phyloP scores from a whole-genome alignment of 345 rosid species.

The Angophora floribunda region DNA sequence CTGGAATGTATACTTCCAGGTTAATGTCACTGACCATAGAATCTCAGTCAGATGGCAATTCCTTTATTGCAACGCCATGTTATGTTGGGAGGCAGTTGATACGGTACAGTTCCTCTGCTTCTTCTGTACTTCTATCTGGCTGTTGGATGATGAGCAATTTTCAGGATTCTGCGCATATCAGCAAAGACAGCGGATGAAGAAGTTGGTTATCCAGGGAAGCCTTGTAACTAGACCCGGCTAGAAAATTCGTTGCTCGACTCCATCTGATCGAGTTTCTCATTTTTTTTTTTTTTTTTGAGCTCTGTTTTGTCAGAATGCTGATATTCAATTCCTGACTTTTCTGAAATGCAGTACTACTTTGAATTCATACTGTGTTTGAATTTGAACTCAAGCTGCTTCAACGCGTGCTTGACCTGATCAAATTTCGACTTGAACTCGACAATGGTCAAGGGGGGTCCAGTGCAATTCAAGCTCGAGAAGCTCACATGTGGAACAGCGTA shows the following conservation, averaged over 20 bases:
- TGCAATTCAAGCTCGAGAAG: too few relatives aligned
- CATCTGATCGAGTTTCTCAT: background rate
- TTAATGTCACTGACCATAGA: background rate
- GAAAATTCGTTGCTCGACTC: background rate
- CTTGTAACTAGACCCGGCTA: background rate
- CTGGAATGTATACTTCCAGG: background rate
- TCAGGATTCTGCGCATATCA: background rate
- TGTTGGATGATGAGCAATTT: background rate
- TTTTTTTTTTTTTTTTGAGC: background rate
- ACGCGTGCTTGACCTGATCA: background rate
- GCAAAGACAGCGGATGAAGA: background rate
- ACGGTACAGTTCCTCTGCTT: background rate
- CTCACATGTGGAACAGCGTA: background rate
- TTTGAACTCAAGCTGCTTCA: background rate
- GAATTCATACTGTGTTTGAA: background rate
- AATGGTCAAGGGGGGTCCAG: too few relatives aligned
- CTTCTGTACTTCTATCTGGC: background rate
- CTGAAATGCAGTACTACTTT: background rate
- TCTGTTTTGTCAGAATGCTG: background rate
- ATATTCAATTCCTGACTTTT: background rate
- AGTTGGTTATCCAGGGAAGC: background rate
- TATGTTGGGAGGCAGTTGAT: background rate
- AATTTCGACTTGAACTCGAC: background rate
- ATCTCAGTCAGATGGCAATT: background rate
- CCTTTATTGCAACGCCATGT: background rate